These are phyloP conservation scores for Galerina sulciceps DNA, from an alignment of 768 basidiomycete genomes.

Conservation along the genomic window DNA sequence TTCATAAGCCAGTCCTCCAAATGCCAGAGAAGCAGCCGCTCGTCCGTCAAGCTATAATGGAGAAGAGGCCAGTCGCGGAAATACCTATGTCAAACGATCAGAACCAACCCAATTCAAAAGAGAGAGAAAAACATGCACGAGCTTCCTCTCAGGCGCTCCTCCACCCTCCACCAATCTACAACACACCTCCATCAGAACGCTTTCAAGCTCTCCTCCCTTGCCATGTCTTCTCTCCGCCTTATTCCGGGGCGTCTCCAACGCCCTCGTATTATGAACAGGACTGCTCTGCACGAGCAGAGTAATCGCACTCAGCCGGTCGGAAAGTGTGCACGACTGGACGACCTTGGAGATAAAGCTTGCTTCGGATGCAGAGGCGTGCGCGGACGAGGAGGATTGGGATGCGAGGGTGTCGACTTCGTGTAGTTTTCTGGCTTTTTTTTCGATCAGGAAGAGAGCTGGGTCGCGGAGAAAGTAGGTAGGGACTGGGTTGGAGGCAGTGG, in stretches of 20 bases:
- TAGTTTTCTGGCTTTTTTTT: slow-evolving; percentile 44
- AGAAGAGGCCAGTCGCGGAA: slow-evolving; percentile 85
- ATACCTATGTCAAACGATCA: slow-evolving; percentile 61
- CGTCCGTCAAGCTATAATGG: slow-evolving; percentile 69
- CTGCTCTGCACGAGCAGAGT: slow-evolving; percentile 88
- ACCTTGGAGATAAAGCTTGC: slow-evolving; percentile 83
- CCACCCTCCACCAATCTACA: slow-evolving; percentile 99
- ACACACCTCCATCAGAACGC: slow-evolving; percentile 69
- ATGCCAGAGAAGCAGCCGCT: slow-evolving; percentile 79
- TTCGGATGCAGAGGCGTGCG: slow-evolving; percentile 74
- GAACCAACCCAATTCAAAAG: background rate
- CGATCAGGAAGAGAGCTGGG: slow-evolving; percentile 49
- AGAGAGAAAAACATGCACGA: slow-evolving; percentile 60
- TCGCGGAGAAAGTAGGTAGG: slow-evolving; percentile 37
- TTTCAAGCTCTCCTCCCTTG: slow-evolving; percentile 34
- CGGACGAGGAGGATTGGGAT: slow-evolving; percentile 54
- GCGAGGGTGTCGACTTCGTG: slow-evolving; percentile 46
- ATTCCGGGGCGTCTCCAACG: slow-evolving; percentile 71
- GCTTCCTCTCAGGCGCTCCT: slow-evolving; percentile 85
- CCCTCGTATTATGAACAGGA: slow-evolving; percentile 83
- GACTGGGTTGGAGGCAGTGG: slow-evolving; percentile 39
- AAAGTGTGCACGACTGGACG: slow-evolving; percentile 74
- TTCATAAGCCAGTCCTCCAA: slow-evolving; percentile 99
- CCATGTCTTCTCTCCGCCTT: slow-evolving; percentile 55
- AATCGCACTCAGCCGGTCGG: slow-evolving; percentile 89